phyloP scores from a whole-genome alignment of 345 rosid species.

The Diplotaxis tenuifolia region DNA sequence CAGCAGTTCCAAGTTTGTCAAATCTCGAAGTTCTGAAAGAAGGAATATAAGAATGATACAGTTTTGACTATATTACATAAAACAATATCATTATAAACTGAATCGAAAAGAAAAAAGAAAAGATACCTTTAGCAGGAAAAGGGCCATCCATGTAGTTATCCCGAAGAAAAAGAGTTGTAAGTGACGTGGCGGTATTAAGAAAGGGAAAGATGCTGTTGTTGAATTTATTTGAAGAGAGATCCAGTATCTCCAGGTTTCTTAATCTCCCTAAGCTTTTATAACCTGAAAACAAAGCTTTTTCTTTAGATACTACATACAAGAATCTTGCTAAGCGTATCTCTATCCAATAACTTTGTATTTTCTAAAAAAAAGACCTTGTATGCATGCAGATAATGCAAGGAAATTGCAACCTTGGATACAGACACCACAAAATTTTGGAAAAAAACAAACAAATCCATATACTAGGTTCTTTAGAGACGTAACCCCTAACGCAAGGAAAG shows the following conservation, averaged over 20 bases:
- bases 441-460: background rate
- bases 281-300: background rate
- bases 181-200: conserved; percentile 16
- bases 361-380: no score
- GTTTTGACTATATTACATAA: background rate
- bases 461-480: background rate
- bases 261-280: conserved; percentile 8
- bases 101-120: background rate
- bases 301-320: background rate
- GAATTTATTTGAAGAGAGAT: conserved; percentile 5
- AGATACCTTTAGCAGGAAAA: background rate
- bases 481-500: background rate
- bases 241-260: background rate
- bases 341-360: background rate
- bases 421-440: background rate
- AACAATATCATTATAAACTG: background rate
- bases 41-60: background rate
- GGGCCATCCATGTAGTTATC: background rate
- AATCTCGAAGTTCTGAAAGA: background rate
- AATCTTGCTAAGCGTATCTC: background rate
- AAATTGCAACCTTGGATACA: background rate
- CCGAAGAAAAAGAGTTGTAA: background rate
- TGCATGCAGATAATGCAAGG: background rate
- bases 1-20: background rate
- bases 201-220: conserved; percentile 8